Evolutionary conservation across 2,329 filamentous ascomycete genomes (phyloP), one percentile per base, ranked within the genome.

Genomic region (Epichloe glyceriae): DNA sequence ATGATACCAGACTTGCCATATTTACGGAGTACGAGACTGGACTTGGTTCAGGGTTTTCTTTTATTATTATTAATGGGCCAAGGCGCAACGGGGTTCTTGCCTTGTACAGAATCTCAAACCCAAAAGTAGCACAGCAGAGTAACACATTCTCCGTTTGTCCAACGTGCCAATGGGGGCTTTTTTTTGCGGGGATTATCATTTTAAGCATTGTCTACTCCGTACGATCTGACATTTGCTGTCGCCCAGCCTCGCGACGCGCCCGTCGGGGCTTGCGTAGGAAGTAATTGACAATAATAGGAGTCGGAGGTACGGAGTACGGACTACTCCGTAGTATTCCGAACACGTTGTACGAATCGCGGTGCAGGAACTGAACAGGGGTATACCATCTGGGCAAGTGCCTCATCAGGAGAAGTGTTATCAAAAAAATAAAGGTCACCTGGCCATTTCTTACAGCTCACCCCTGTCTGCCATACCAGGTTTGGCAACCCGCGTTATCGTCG

Each of bases 341-440:
- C 45, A 37, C 44, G 44, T 43, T 15, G 50, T 26, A 37, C 19
- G 30, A 38, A 26, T 45, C 11, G 10, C 39, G 30, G 34, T 14
- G 30, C 30, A 51, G 45, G 11, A 38, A 47, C 46, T 44, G 44
- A 39, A 44, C 39, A 47, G 30, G 50, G 50, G 39, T 26, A 12
- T n/a, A n/a, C n/a, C n/a, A 22, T 43, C 7, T 47, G 4, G 35
- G 17, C 40, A 42, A 20, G 40, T 42, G 46, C 17, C 40, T 37
- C 12, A 30, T 35, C 30, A 44, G 19, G n/a, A 33, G 10, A 46
- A 44, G 10, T 7, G 34, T 14, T 7, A 19, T 45, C n/a, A 12
- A 2, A 45, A 45, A 26, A 35, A 49, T 20, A 14, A 26, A 41
- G 19, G 44, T 51, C 44, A 50, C 22, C 49, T 43, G 49, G 38